Base-by-base conservation (phyloP, 805 yeast species). In the Ogataea thermomethanolica region DNA sequence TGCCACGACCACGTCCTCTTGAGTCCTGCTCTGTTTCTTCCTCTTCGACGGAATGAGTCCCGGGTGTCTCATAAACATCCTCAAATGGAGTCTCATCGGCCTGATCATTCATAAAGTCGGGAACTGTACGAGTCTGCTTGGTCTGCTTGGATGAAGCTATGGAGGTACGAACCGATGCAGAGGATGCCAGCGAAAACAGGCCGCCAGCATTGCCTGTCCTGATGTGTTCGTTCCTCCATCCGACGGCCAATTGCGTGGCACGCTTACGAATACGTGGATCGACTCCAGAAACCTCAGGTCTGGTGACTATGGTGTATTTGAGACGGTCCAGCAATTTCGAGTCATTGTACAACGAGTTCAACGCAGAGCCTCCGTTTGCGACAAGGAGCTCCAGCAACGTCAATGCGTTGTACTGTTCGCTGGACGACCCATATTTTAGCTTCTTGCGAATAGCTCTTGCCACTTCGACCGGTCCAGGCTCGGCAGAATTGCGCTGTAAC, bases 361-460 rank as follows among this genome's bases (percentile, higher is more conserved):
- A 67, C 54, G 41, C 59, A 53, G 44, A 56, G 43, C 56, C 72
- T 55, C 82, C 64, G 55, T 81, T 81, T 26, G 77, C 73, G 2
- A 84, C 78, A 15, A 83, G 58, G 13, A 76, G 64, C 50, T 84
- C 85, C 28, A 81, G 61, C 9, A 83, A 41, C 35, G 58, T 54
- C 46, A 89, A 60, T 0, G 95, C 84, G 33, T 85, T 75, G 38
- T 74, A 52, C 58, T 86, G 95, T 49, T 82, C 83, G 13, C 66
- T 62, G 4, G 63, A 57, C 2, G 70, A 55, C n/a, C 97, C 98
- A 56, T 91, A 84, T 64, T 95, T 93, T 56, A 93, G 66, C 54
- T 81, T 79, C 69, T 93, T 93, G 36, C 99, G 74, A 15, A 93
- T 66, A 1, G 96, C 95, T 30, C 98, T 71, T 0, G 97, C 97